Percentiles rank a stretch among this genome's conserved stretches.
These are phyloP conservation scores for Spiraea crenata DNA, from an alignment of 331 rosid species.

Conservation along the genomic window DNA sequence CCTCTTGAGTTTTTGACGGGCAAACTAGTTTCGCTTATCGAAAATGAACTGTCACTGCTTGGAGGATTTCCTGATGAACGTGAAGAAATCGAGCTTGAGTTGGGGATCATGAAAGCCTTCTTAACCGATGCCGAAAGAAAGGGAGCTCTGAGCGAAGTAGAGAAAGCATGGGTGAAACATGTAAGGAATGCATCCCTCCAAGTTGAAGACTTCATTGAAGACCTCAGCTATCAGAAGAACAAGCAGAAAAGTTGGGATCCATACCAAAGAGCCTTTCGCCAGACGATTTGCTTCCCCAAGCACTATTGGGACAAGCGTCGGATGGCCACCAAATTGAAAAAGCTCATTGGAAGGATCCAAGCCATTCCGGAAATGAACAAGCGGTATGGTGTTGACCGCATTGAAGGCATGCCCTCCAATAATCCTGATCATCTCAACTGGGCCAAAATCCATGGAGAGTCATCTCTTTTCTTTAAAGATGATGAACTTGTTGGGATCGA, in stretches of 20 bases:
- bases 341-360: too few species aligned
- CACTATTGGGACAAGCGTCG: too few species aligned
- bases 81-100: slow-evolving; percentile 11
- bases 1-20: slow-evolving; percentile 14
- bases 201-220: slow-evolving; percentile 16
- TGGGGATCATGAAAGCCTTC: slow-evolving; percentile 21
- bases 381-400: too few species aligned
- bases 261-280: not conserved
- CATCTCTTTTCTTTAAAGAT: too few species aligned
- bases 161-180: slow-evolving; percentile 13
- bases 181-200: slow-evolving; percentile 19
- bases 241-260: not conserved
- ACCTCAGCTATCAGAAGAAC: slow-evolving; percentile 6
- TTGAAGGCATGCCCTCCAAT: too few species aligned
- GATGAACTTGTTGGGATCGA: too few species aligned
- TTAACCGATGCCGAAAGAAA: slow-evolving; percentile 9
- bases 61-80: slow-evolving; percentile 6
- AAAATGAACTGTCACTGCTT: not conserved
- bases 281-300: too few species aligned
- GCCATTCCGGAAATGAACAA: too few species aligned
- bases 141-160: slow-evolving; percentile 3
- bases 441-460: too few species aligned
- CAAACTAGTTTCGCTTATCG: slow-evolving; percentile 8
- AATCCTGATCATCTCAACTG: too few species aligned
- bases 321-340: too few species aligned